A percentile compares a stretch with the other conserved stretches of the same genome.
Evolutionary conservation across 148 eudicot genomes (phyloP).

Genomic region (Rhododendron ovatum): DNA sequence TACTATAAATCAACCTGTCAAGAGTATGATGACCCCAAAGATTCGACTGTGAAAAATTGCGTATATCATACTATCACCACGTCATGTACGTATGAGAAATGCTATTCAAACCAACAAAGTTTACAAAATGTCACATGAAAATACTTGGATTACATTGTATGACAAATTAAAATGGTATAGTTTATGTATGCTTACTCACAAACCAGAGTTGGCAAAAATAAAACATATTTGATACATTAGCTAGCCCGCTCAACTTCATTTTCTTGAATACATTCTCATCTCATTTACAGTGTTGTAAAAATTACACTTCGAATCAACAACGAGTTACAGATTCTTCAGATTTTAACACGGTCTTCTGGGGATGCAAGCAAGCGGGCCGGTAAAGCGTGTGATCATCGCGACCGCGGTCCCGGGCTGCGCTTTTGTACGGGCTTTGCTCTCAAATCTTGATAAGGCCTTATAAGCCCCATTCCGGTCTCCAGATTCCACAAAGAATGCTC

Average conservation of each 20-base stretch:
- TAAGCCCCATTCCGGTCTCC: constrained; percentile 20
- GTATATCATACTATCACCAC: not conserved
- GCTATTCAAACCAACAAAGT: not conserved
- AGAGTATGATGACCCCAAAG: too few relatives aligned
- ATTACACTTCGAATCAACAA: not conserved
- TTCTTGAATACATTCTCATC: not conserved
- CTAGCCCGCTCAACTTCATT: not conserved
- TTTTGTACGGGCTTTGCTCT: not conserved
- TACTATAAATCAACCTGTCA: too few relatives aligned
- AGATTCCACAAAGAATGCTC: constrained; percentile 40
- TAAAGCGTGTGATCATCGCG: not conserved
- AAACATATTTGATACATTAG: not conserved
- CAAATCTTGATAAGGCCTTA: constrained; percentile 3
- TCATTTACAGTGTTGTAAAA: not conserved
- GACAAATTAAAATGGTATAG: not conserved
- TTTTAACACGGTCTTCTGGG: not conserved
- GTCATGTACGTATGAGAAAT: not conserved
- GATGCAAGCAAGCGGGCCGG: not conserved
- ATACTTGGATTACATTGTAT: not conserved
- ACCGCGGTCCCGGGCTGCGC: constrained; percentile 12
- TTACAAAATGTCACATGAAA: too few relatives aligned
- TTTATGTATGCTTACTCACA: too few relatives aligned
- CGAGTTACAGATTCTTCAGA: not conserved
- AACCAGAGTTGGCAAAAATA: too few relatives aligned
- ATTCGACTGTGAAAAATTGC: too few relatives aligned